Conservation (phyloP, 306 rosid species). For the Cicer yamashitae region DNA sequence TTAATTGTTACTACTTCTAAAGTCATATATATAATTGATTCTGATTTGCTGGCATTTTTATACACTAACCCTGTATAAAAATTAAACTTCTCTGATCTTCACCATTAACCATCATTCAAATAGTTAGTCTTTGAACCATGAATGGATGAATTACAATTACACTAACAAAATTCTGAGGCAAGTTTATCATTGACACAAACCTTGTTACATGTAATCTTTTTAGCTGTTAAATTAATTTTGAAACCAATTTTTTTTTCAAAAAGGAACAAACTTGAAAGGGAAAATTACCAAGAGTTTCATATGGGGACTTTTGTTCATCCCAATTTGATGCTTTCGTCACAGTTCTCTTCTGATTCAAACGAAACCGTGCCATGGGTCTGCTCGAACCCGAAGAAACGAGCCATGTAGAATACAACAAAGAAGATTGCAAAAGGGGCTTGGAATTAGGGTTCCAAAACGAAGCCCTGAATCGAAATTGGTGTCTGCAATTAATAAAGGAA, state of each 20-base stretch:
- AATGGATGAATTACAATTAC: background rate
- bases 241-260: background rate
- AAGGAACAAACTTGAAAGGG: conserved; percentile 28
- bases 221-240: background rate
- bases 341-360: conserved; percentile 71
- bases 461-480: conserved; percentile 57
- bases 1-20: too few relatives aligned
- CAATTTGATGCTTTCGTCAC: conserved; percentile 70
- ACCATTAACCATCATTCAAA: conserved; percentile 6
- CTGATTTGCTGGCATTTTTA: too few relatives aligned
- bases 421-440: conserved; percentile 47
- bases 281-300: conserved; percentile 82
- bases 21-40: too few relatives aligned
- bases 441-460: conserved; percentile 67
- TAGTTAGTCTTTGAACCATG: background rate
- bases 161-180: background rate
- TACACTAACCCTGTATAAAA: too few relatives aligned
- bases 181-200: background rate
- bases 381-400: conserved; percentile 50
- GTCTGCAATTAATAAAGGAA: conserved; percentile 66
- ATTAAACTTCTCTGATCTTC: conserved; percentile 7
- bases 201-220: conserved; percentile 31
- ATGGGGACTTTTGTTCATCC: conserved; percentile 81
- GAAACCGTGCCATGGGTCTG: conserved; percentile 54
- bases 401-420: conserved; percentile 49